Percentiles rank a stretch among this genome's conserved stretches.
phyloP scores from a whole-genome alignment of 495 filamentous ascomycete genomes.

The Pseudomonodictys pantanalensis region DNA sequence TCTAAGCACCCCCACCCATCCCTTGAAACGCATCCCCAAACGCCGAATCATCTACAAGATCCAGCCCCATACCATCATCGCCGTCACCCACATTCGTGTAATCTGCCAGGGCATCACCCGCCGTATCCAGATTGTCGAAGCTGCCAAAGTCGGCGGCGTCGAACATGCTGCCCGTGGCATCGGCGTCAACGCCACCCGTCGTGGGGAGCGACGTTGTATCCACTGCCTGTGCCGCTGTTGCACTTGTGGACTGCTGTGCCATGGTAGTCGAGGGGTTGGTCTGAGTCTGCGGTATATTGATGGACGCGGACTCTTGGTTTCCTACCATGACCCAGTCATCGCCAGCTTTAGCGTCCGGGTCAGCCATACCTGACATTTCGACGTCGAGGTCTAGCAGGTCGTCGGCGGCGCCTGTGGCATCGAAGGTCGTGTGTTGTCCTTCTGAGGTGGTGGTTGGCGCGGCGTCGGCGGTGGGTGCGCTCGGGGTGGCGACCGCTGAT shows the following conservation, averaged over 20 bases:
- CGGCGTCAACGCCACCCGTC: slow-evolving; percentile 26
- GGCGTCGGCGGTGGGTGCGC: background rate
- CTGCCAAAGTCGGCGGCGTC: slow-evolving; percentile 46
- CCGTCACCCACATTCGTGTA: slow-evolving; percentile 43
- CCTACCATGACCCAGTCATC: slow-evolving; percentile 63
- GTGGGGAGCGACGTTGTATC: background rate
- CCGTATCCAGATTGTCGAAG: slow-evolving; percentile 59
- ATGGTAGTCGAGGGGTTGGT: too few relatives aligned
- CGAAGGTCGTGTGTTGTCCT: slow-evolving; percentile 9
- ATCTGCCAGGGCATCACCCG: slow-evolving; percentile 61
- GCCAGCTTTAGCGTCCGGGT: slow-evolving; percentile 25
- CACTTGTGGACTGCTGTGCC: background rate
- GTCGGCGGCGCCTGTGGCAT: slow-evolving; percentile 3
- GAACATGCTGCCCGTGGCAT: slow-evolving; percentile 37
- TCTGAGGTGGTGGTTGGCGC: slow-evolving; percentile 3
- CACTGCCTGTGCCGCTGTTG: slow-evolving; percentile 1
- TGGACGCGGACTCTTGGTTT: slow-evolving; percentile 2
- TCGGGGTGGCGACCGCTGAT: slow-evolving; percentile 28
- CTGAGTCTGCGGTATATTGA: too few relatives aligned
- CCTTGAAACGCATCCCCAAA: slow-evolving; percentile 63
- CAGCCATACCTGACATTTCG: slow-evolving; percentile 34
- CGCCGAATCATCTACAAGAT: slow-evolving; percentile 54
- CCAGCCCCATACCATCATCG: slow-evolving; percentile 49
- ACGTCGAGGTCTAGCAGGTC: slow-evolving; percentile 36
- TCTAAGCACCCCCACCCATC: slow-evolving; percentile 44